Evolutionary conservation across 75 land plant species (phyloP).

Genomic region (Adiantum capillusveneris): DNA sequence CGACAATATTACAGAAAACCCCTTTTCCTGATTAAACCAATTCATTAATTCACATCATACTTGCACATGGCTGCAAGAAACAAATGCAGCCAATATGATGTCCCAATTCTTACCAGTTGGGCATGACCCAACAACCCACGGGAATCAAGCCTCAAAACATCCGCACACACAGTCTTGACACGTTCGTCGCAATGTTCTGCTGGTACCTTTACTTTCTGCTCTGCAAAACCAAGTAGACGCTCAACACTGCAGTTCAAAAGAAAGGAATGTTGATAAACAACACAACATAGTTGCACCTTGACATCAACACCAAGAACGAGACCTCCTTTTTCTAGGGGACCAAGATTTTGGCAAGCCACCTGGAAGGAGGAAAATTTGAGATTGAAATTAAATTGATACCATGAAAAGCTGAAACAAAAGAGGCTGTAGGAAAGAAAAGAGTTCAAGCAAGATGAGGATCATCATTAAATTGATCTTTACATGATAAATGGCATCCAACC

Average conservation of each 20-base stretch:
- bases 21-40: conserved; percentile 35
- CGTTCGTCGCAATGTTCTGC: conserved; percentile 62
- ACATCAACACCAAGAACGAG: conserved; percentile 75
- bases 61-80: too few relatives aligned
- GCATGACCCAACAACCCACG: conserved; percentile 35
- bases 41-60: too few relatives aligned
- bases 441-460: too few relatives aligned
- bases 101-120: conserved; percentile 47
- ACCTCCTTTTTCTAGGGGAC: conserved; percentile 69
- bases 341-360: conserved; percentile 95
- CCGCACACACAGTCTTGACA: conserved; percentile 72
- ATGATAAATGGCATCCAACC: too few relatives aligned
- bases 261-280: too few relatives aligned
- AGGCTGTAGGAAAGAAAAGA: too few relatives aligned
- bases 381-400: too few relatives aligned
- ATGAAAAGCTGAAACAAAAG: too few relatives aligned
- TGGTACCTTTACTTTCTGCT: conserved; percentile 96
- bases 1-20: conserved; percentile 80
- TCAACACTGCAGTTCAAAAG: background rate
- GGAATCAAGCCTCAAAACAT: conserved; percentile 49
- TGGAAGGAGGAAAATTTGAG: conserved; percentile 21
- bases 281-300: conserved; percentile 40
- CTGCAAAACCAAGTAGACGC: background rate
- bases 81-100: too few relatives aligned
- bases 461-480: too few relatives aligned